phyloP scores from a whole-genome alignment of 805 yeast species.

The Candida coleopterorum region DNA sequence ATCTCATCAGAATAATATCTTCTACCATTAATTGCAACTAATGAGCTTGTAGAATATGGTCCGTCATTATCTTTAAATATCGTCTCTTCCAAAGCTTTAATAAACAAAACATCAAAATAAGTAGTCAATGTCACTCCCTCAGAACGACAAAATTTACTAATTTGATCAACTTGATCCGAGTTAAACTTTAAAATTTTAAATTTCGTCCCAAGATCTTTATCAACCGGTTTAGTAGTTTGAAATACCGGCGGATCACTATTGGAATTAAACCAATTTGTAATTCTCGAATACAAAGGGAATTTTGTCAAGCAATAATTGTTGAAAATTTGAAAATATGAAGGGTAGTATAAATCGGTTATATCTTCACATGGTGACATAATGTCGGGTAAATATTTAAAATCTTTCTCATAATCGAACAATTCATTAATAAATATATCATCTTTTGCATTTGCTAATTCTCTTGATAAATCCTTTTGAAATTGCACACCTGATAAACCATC shows the following conservation, averaged over 20 bases:
- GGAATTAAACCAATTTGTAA: conserved; percentile 2
- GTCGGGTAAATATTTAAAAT: conserved; percentile 7
- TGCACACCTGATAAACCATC: conserved; percentile 29
- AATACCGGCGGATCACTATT: conserved; percentile 10
- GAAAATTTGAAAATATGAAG: conserved; percentile 6
- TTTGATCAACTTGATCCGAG: conserved; percentile 9
- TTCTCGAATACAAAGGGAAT: conserved; percentile 2
- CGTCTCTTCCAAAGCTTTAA: conserved; percentile 15
- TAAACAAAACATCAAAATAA: conserved; percentile 14
- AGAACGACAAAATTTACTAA: conserved; percentile 14
- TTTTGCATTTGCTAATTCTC: conserved; percentile 10
- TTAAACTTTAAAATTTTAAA: conserved; percentile 13
- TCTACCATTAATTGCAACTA: conserved; percentile 16
- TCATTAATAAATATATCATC: conserved; percentile 6
- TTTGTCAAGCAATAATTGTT: conserved; percentile 5
- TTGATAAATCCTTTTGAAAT: conserved; percentile 22
- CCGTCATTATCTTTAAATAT: conserved; percentile 9
- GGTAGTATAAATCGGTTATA: conserved; percentile 10
- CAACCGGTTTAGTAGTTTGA: conserved; percentile 6
- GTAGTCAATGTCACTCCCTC: conserved; percentile 20
- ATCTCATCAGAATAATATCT: conserved; percentile 14
- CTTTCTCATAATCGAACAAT: conserved; percentile 9
- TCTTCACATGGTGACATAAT: conserved; percentile 8
- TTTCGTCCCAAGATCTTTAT: conserved; percentile 9
- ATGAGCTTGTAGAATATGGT: conserved; percentile 9